phyloP scores from a whole-genome alignment of 1,284 basidiomycete species.

The Boletellus deceptivus region DNA sequence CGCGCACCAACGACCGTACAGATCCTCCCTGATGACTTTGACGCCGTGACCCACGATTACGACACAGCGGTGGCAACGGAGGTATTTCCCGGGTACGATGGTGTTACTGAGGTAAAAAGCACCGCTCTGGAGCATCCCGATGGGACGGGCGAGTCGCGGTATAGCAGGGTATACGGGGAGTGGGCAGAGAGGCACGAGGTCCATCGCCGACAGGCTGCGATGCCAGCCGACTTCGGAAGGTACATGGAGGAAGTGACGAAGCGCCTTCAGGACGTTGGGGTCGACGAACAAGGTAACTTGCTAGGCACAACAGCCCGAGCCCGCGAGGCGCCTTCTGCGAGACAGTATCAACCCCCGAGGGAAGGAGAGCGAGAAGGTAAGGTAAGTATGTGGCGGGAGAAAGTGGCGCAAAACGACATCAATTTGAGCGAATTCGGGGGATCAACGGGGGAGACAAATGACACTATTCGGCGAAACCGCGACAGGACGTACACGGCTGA shows the following conservation, averaged over 20 bases:
- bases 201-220: conserved; percentile 19
- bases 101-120: conserved; percentile 23
- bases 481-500: conserved; percentile 13
- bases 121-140: conserved; percentile 10
- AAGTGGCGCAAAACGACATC: conserved; percentile 41
- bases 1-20: conserved; percentile 35
- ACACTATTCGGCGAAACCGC: conserved; percentile 10
- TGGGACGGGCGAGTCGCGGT: conserved; percentile 14
- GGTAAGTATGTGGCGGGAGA: conserved; percentile 54
- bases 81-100: conserved; percentile 18
- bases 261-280: conserved; percentile 39
- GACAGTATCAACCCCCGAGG: conserved; percentile 9
- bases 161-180: conserved; percentile 32
- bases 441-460: conserved; percentile 15
- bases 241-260: conserved; percentile 49
- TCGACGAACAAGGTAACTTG: conserved; percentile 31
- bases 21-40: conserved; percentile 31
- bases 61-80: conserved; percentile 28
- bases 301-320: conserved; percentile 14
- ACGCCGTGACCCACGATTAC: conserved; percentile 30
- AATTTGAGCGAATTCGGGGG: conserved; percentile 25
- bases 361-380: conserved; percentile 35
- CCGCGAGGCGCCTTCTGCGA: conserved; percentile 2
- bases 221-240: conserved; percentile 37
- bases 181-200: conserved; percentile 32